phyloP scores from a whole-genome alignment of 140 eudicot genomes.

The Anethum foeniculum region DNA sequence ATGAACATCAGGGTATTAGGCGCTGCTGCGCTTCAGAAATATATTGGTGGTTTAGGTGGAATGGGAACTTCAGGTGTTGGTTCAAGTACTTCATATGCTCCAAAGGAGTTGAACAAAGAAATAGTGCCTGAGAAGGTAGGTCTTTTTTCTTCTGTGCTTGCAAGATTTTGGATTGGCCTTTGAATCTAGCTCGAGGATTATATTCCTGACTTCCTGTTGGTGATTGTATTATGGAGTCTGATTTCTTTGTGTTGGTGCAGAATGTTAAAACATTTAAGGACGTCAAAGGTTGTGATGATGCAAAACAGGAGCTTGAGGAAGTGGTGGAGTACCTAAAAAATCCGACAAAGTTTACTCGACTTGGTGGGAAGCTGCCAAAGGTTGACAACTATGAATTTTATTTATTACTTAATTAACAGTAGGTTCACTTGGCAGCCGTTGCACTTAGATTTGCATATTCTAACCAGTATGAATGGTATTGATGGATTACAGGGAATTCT shows the following conservation, averaged over 20 bases:
- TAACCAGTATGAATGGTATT: constrained; percentile 3
- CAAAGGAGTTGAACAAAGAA: constrained; percentile 89
- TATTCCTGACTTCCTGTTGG: neutral
- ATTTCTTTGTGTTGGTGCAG: constrained; percentile 32
- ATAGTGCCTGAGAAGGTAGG: constrained; percentile 83
- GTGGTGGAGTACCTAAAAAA: constrained; percentile 78
- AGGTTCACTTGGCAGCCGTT: neutral
- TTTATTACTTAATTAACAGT: neutral
- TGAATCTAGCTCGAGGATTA: neutral
- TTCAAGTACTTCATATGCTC: constrained; percentile 77
- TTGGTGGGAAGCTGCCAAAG: constrained; percentile 98
- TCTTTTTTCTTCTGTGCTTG: neutral
- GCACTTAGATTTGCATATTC: neutral
- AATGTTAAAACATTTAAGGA: constrained; percentile 93
- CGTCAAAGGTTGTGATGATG: constrained; percentile 95
- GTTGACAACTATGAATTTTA: constrained; percentile 28
- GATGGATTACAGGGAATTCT: constrained; percentile 75
- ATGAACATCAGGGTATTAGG: constrained; percentile 60
- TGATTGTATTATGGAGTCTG: neutral
- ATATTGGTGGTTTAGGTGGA: constrained; percentile 82
- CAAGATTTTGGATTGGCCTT: neutral
- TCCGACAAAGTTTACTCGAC: constrained; percentile 55
- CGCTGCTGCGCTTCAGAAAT: constrained; percentile 86
- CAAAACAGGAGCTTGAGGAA: constrained; percentile 93
- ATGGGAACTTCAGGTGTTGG: constrained; percentile 95